These are phyloP conservation scores for Onygena corvina DNA, from an alignment of 2,329 filamentous ascomycete species.

Conservation along the genomic window DNA sequence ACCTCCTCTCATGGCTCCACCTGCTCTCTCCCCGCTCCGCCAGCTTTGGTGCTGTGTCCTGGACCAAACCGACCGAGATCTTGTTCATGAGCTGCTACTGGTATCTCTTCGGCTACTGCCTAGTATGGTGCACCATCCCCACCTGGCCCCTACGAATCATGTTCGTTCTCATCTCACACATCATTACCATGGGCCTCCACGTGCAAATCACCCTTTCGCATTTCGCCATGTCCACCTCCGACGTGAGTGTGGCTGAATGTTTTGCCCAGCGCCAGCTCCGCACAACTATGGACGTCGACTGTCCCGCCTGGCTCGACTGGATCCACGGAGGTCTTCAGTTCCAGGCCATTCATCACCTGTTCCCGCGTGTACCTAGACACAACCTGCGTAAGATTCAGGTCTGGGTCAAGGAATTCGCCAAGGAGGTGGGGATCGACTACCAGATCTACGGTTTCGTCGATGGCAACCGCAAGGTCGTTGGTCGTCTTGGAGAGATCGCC, in stretches of 20 bases:
- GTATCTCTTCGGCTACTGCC: constrained; percentile 71
- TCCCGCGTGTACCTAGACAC: constrained; percentile 69
- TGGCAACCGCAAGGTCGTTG: constrained; percentile 64
- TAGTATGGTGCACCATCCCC: constrained; percentile 62
- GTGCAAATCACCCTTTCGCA: constrained; percentile 84
- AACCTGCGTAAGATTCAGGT: constrained; percentile 65
- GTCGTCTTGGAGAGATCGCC: constrained; percentile 59
- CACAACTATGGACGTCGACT: constrained; percentile 88
- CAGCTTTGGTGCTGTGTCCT: constrained; percentile 63
- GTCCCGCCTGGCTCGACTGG: constrained; percentile 76
- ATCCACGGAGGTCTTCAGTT: constrained; percentile 82
- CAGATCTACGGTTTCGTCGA: constrained; percentile 72
- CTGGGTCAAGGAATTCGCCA: constrained; percentile 67
- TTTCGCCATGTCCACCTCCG: constrained; percentile 83
- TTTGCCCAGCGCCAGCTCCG: constrained; percentile 84
- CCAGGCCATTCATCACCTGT: constrained; percentile 77
- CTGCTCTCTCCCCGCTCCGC: constrained; percentile 59
- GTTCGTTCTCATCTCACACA: constrained; percentile 69
- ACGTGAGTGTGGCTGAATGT: constrained; percentile 69
- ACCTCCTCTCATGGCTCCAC: constrained; percentile 66
- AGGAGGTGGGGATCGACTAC: constrained; percentile 75
- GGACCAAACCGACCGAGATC: constrained; percentile 70
- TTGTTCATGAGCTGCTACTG: constrained; percentile 68
- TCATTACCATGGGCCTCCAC: constrained; percentile 69
- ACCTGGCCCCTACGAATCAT: constrained; percentile 54